Conservation (phyloP, 768 basidiomycete genomes). For the Porphyrellus cyaneotinctus region DNA sequence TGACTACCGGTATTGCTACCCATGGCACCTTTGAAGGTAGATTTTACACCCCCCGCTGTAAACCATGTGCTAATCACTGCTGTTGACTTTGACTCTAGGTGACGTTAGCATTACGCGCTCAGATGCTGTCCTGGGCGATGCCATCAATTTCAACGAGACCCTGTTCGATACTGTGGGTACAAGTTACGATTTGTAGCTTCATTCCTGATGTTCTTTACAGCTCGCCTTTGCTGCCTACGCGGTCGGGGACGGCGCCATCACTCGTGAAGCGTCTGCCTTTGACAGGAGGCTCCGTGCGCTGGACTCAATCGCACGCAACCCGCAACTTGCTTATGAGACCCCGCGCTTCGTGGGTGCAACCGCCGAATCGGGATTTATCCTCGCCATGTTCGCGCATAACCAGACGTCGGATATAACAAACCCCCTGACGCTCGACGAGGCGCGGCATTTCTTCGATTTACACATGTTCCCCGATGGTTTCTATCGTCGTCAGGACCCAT, state of each 20-base stretch:
- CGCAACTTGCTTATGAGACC: slow-evolving; percentile 14
- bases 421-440: slow-evolving; percentile 8
- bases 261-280: slow-evolving; percentile 16
- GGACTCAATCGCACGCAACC: slow-evolving; percentile 25
- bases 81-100: not conserved
- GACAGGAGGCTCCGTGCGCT: slow-evolving; percentile 17
- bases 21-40: slow-evolving; percentile 24
- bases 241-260: slow-evolving; percentile 16
- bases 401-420: slow-evolving; percentile 15
- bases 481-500: slow-evolving; percentile 16
- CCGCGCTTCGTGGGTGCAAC: slow-evolving; percentile 14
- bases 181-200: not conserved
- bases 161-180: not conserved
- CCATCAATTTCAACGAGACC: not conserved
- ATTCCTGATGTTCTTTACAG: not conserved
- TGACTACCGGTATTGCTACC: slow-evolving; percentile 11
- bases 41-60: not conserved
- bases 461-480: slow-evolving; percentile 18
- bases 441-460: slow-evolving; percentile 11
- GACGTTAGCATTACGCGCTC: not conserved
- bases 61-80: not conserved
- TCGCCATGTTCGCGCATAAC: slow-evolving; percentile 10
- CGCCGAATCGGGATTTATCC: slow-evolving; percentile 12
- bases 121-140: not conserved
- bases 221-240: slow-evolving; percentile 11